Base-by-base conservation (phyloP, 352 stramenopile species). In the Pythium diclinum region DNA sequence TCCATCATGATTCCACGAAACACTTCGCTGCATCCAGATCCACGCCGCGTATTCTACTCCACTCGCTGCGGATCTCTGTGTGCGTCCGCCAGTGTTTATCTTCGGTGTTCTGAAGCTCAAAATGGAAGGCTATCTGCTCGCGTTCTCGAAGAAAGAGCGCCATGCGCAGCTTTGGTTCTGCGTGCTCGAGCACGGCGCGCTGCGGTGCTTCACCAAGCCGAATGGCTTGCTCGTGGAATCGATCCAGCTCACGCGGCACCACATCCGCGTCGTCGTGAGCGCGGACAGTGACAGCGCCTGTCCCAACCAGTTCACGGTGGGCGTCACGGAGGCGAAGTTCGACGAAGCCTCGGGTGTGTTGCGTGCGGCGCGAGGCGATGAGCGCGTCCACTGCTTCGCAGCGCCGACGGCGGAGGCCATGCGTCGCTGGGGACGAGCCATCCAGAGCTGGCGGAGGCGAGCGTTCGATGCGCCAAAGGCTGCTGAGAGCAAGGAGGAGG, bases 111-210 rank as follows among this genome's bases (percentile, higher is more conserved):
- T 42, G 36, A 42, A 21, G 44, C 52, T 44, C 52, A 16, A 36
- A 36, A 93, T 93, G 84, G 84, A 93, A 51, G 84, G 84, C 48
- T 93, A 83, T 56, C 64, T 93, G 65, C 81, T 93, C 9, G 70
- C 77, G 55, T 83, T 91, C 17, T 30, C 44, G 34, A 78, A 87
- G 40, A 78, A 87, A 55, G 62, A 72, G 21, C 70, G 64, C 30
- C 63, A 72, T 25, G 73, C 82, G 58, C 78, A 85, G 51, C 53
- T 85, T 48, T 66, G 65, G 61, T 93, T 87, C 68, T 88, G 82
- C 54, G 79, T 88, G 59, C 71, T 93, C 49, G 82, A 91, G 67
- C 69, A 83, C 47, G 84, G 82, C n/a, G 67, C 78, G 67, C 63
- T 93, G 49, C 66, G 69, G 51, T 89, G 71, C 65, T 83, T 76